Base-by-base conservation (phyloP, 2,329 filamentous ascomycete genomes). In the Alternaria consortialis region DNA sequence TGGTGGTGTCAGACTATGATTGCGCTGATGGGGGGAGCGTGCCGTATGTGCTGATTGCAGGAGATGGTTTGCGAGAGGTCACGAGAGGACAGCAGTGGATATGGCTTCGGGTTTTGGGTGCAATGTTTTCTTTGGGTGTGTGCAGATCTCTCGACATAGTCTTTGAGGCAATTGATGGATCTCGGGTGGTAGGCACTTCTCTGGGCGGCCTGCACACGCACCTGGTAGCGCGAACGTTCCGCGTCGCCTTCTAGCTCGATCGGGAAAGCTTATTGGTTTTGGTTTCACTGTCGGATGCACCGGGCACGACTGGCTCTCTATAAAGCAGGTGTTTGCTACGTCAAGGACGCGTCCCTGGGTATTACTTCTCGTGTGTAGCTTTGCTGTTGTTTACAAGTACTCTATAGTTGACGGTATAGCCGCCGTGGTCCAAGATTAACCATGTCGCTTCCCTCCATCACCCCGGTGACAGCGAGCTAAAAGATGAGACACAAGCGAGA, bases 171-270 rank as follows among this genome's bases (percentile, higher is more conserved):
- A 69, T 70, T 69, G 65, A 66, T 47, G 61, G 55, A 44, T 42
- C 56, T 44, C 58, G 47, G 43, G 56, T 59, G 60, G 64, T 54
- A 66, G 60, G 63, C 57, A 34, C 55, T 47, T 58, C 48, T 56
- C 60, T 55, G 50, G 56, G 61, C 63, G 52, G 20, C 20, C 20
- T 20, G 20, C 20, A 20, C 20, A 20, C 54, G 54, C 51, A 55
- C 60, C 58, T 66, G 63, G 60, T 54, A 58, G 62, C 63, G 58
- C 63, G 67, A 64, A 60, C 59, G 65, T 63, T 62, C 64, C 62
- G 62, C 63, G 69, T 67, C 57, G 48, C 51, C 65, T 63, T 44
- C 64, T 70, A 67, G 56, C 67, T 59, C 15, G 37, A 63, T 65
- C 51, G 57, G 63, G 66, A 62, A 56, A 63, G 54, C 56, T 65